Base-by-base conservation (phyloP, 2,329 filamentous ascomycete genomes). In the Pezizomycotina sp. region DNA sequence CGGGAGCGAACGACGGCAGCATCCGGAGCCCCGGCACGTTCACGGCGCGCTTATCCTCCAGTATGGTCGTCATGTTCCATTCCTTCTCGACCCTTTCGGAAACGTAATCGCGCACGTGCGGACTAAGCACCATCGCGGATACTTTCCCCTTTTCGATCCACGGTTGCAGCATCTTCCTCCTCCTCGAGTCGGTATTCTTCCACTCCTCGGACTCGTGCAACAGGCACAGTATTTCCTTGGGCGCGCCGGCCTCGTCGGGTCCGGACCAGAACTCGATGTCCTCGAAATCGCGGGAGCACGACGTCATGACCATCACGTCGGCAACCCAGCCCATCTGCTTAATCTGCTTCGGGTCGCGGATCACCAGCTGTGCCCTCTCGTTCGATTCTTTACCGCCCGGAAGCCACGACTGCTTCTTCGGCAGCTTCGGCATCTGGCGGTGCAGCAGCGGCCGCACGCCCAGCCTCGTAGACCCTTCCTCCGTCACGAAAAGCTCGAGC, bases 21-120 rank as follows among this genome's bases (percentile, higher is more conserved):
- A 44, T 34, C 19, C 31, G 40, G 20, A 44, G 33, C 4, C 41
- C 41, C 12, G 15, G 34, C 26, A 20, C 36, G 19, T 30, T 27
- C 7, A 44, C 34, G 7, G 25, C 37, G 25, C 31, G 41, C 4
- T 33, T 18, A 21, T 44, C 41, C 8, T 34, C 14, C 13, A 40
- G 23, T 25, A 39, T 41, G 2, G 38, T 40, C 13, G 29, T 32
- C 39, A 40, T 40, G 13, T 36, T 30, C 48, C 48, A 50, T n/a
- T 35, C 46, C 8, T 31, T 36, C 12, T 48, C 35, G 22, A 42
- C 47, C 14, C 49, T 33, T 22, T 38, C 31, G 25, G 42, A 24
- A 1, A 54, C 42, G 34, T 46, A 52, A n/a, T 46, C 36, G 3
- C 43, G 47, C 4, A 49, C 50, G 43, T 53, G 51, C 4, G 45